Evolutionary conservation across 75 land plant genomes (phyloP), one percentile per base, ranked within the genome.

Genomic region (Ceratopteris richardii): DNA sequence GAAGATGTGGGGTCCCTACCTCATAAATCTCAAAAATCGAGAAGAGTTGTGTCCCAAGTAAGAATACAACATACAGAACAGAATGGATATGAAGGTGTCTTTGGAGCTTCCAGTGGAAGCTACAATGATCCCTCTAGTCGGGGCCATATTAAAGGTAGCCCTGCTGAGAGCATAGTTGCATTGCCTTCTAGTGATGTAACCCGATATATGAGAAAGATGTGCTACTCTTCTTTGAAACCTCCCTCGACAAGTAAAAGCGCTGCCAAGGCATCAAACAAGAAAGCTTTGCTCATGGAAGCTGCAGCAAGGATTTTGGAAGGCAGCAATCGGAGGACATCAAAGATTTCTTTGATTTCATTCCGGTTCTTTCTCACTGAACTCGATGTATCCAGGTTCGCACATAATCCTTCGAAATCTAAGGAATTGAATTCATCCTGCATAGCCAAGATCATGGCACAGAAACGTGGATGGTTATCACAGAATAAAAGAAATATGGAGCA

Each of bases 231-330:
- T 2, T 3, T 9, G 7, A 33, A 33, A 33, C 7, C 37, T 4
- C 37, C 37, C 9, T 46, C 48, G 17, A 17, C 48, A 5, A 14
- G 21, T 20, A 46, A 46, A 20, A 46, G 48, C 14, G 14, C 48
- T 17, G n/a, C 17, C 14, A 46, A 46, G 21, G 17, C 14, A 2
- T 17, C 48, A 2, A 46, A 46, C 48, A 46, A 46, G 48, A 46
- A 46, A 46, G 48, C 48, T 20, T 46, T 46, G 14, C 17, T 46
- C 2, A 46, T 46, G 48, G 48, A 46, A 46, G 48, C 48, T n/a
- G 48, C 48, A 2, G 48, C 21, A 2, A 46, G 17, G 14, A 46
- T 46, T 14, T 14, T 46, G 48, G 48, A 46, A 46, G 48, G 48
- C 48, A 46, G 48, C 48, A 46, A 20, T 17, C 48, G 48, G 21